Base-by-base conservation (phyloP, 1,284 basidiomycete genomes). In the Inonotus hispidus region DNA sequence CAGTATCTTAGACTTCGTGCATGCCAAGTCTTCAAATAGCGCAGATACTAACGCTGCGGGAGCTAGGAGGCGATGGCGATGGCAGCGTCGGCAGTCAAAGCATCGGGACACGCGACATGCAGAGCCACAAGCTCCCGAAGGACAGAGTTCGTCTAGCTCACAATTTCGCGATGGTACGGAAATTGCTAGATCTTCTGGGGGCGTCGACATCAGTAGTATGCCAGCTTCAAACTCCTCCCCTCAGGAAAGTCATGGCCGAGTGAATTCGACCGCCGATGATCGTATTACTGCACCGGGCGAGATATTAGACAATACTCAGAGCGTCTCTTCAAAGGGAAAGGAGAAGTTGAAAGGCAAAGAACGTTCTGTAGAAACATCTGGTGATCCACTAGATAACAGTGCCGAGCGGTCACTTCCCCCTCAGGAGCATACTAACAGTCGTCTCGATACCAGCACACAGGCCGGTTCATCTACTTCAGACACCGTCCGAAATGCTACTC, bases 101-200 rank as follows among this genome's bases (percentile, higher is more conserved):
- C 21, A 38, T 27, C 39, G 39, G n/a, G 13, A 39, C 11, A 14
- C 14, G 13, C 38, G 54, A 59, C 38, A 43, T 25, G 11, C 37
- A 35, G 62, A 76, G 73, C 8, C 73, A 14, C 73, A 71, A 55
- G 61, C 68, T 4, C 67, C 54, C 3, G 53, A 49, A 58, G 57
- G 59, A 53, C 41, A n/a, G 11, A 21, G 41, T 21, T n/a, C n/a
- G 16, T 43, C 41, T n/a, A n/a, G n/a, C 41, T 16, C 13, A 43
- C 41, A 16, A 7, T n/a, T 43, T 7, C 41, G 19, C 5, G 41
- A 19, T 21, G n/a, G 16, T 43, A 1, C 41, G 7, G 16, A n/a
- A 3, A 19, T 21, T n/a, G 19, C 16, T 43, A n/a, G 19, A n/a
- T n/a, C 41, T 7, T 13, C 41, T 16, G n/a, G 41, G 19, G 16